Percentiles rank a stretch among this genome's conserved stretches.
These are phyloP conservation scores for Cyberlindnera americana DNA, from an alignment of 805 yeast genomes.

Conservation along the genomic window DNA sequence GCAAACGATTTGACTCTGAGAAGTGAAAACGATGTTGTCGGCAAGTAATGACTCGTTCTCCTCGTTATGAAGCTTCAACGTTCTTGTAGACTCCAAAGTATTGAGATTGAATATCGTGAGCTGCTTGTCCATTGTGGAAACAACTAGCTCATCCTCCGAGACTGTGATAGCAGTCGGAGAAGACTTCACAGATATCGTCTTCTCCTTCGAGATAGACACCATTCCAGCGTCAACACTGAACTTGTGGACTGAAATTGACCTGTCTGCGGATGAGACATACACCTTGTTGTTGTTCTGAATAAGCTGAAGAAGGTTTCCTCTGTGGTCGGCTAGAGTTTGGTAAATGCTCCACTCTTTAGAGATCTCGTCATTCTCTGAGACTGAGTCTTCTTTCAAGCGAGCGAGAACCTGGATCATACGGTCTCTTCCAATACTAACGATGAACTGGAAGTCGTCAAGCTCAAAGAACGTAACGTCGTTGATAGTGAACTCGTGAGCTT, in stretches of 20 bases:
- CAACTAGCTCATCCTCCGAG: constrained; percentile 37
- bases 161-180: constrained; percentile 45
- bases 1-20: constrained; percentile 33
- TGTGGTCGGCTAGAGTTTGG: constrained; percentile 59
- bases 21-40: constrained; percentile 39
- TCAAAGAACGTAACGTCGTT: constrained; percentile 42
- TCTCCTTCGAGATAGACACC: constrained; percentile 34
- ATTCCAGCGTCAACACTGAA: constrained; percentile 24
- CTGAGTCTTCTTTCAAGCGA: constrained; percentile 13
- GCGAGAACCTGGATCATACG: constrained; percentile 57
- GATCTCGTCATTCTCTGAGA: constrained; percentile 20
- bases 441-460: constrained; percentile 27
- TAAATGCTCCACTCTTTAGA: constrained; percentile 43
- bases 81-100: constrained; percentile 32
- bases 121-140: constrained; percentile 51
- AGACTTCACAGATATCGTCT: constrained; percentile 46
- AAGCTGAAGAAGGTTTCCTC: constrained; percentile 46
- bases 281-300: constrained; percentile 31
- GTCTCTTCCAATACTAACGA: constrained; percentile 54
- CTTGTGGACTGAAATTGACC: constrained; percentile 54
- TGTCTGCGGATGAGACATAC: constrained; percentile 57
- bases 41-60: constrained; percentile 42
- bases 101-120: constrained; percentile 37
- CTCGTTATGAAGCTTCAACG: constrained; percentile 40
- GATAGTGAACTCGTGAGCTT: constrained; percentile 51